Conservation (phyloP, 495 filamentous ascomycete species). For the Penicillium maclennaniae region DNA sequence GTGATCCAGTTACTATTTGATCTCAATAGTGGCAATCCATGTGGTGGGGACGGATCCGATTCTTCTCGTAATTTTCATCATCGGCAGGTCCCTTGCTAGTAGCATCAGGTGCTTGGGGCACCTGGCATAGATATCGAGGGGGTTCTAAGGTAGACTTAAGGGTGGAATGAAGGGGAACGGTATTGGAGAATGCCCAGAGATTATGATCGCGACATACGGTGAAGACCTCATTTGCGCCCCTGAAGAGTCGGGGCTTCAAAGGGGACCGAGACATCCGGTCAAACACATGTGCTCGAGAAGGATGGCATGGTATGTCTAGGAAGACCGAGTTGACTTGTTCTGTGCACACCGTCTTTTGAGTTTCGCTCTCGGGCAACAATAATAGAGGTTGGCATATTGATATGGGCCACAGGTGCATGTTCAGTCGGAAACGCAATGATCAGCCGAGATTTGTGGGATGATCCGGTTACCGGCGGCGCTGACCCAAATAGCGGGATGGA, state of each 20-base stretch:
- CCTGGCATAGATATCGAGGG: background rate
- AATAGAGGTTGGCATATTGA: slow-evolving; percentile 24
- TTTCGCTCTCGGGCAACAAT: slow-evolving; percentile 12
- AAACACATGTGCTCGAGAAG: background rate
- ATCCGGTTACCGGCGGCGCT: slow-evolving; percentile 25
- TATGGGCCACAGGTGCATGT: slow-evolving; percentile 24
- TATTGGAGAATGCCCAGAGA: slow-evolving; percentile 10
- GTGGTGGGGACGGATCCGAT: background rate
- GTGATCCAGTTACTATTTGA: background rate
- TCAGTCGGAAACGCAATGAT: slow-evolving; percentile 19
- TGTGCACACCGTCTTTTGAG: slow-evolving; percentile 29
- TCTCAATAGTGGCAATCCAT: slow-evolving; percentile 3
- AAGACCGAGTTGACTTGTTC: slow-evolving; percentile 11
- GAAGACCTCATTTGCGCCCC: background rate
- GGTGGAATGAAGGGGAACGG: slow-evolving; percentile 10
- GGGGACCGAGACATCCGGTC: background rate
- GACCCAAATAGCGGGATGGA: slow-evolving; percentile 15
- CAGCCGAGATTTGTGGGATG: slow-evolving; percentile 7
- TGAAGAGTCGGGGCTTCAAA: background rate
- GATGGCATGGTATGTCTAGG: background rate
- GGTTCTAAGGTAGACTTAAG: slow-evolving; percentile 6
- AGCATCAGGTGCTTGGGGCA: background rate
- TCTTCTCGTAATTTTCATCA: background rate
- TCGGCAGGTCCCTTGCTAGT: background rate
- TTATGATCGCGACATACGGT: background rate